Percentiles rank a stretch among this genome's conserved stretches.
phyloP scores from a whole-genome alignment of 805 yeast species.

The Candida tibetensis region DNA sequence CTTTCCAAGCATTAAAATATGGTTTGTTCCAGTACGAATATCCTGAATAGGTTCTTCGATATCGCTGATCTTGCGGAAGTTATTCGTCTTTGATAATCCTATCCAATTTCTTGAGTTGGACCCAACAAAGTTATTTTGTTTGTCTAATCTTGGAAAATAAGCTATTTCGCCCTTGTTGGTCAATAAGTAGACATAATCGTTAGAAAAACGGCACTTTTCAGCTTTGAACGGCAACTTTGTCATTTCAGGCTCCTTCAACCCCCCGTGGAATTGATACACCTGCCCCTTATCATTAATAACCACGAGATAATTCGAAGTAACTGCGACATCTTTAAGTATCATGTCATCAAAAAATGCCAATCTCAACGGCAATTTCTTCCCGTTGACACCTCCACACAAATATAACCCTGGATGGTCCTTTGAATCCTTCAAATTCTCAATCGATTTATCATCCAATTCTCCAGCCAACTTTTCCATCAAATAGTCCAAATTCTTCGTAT shows the following conservation, averaged over 20 bases:
- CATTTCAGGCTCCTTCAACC: slow-evolving; percentile 25
- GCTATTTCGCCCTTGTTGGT: slow-evolving; percentile 45
- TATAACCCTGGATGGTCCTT: slow-evolving; percentile 32
- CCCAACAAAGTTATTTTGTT: slow-evolving; percentile 10
- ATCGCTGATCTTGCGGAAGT: slow-evolving; percentile 1
- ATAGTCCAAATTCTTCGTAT: slow-evolving; percentile 23
- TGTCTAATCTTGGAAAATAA: slow-evolving; percentile 27
- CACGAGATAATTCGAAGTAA: slow-evolving; percentile 46
- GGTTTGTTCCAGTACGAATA: slow-evolving; percentile 61
- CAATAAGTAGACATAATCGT: slow-evolving; percentile 46
- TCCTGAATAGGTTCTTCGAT: slow-evolving; percentile 39
- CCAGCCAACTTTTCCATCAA: slow-evolving; percentile 24
- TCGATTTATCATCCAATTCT: slow-evolving; percentile 20
- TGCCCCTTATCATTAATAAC: slow-evolving; percentile 71
- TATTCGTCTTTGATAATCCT: slow-evolving; percentile 13
- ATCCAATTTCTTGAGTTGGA: slow-evolving; percentile 21
- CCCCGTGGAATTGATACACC: slow-evolving; percentile 68
- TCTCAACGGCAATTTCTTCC: slow-evolving; percentile 54
- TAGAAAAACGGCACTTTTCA: slow-evolving; percentile 43
- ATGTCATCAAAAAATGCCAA: slow-evolving; percentile 61
- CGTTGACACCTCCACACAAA: slow-evolving; percentile 30
- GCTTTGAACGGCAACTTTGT: slow-evolving; percentile 29
- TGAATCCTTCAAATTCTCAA: slow-evolving; percentile 22
- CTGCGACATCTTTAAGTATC: slow-evolving; percentile 52
- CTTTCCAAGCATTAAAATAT: slow-evolving; percentile 60